Evolutionary conservation across 139 green algal species (phyloP), one percentile per base, ranked within the genome.

Genomic region (Pseudopediastrum boryanum): DNA sequence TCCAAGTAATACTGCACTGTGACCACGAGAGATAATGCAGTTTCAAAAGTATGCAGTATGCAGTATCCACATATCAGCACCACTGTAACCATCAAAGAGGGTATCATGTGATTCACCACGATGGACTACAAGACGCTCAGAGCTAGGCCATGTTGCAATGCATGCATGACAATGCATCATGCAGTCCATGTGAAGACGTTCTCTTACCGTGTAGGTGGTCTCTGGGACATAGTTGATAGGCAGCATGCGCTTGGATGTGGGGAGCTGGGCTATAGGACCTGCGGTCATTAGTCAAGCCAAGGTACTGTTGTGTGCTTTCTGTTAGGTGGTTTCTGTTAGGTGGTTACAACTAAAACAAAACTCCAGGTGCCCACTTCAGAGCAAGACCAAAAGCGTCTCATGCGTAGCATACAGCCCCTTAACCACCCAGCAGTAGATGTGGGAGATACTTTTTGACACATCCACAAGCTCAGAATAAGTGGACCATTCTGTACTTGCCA

Each of bases 221-320:
- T 75, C 68, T 36, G 68, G 68, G 19, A 31, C 13, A 48, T 75
- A 75, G 68, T 75, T 75, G 68, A 75, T 62, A 12, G 68, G 68
- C 44, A 62, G 68, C 12, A 25, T 31, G 5, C 68, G 44, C 48
- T n/a, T n/a, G n/a, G n/a, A n/a, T n/a, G n/a, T n/a, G n/a, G n/a
- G n/a, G n/a, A n/a, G n/a, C n/a, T n/a, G n/a, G n/a, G n/a, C n/a
- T n/a, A n/a, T n/a, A n/a, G n/a, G n/a, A n/a, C n/a, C n/a, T n/a
- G n/a, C n/a, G n/a, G n/a, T n/a, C n/a, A n/a, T n/a, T n/a, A n/a
- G n/a, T n/a, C n/a, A n/a, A n/a, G n/a, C n/a, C n/a, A n/a, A n/a
- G n/a, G n/a, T n/a, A n/a, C n/a, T n/a, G n/a, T n/a, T n/a, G n/a
- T n/a, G n/a, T n/a, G n/a, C n/a, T n/a, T n/a, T n/a, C n/a, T n/a